A percentile compares a stretch with the other conserved stretches of the same genome.
Evolutionary conservation across 2,329 filamentous ascomycete genomes (phyloP).

Genomic region (Harringtonia lauricola): DNA sequence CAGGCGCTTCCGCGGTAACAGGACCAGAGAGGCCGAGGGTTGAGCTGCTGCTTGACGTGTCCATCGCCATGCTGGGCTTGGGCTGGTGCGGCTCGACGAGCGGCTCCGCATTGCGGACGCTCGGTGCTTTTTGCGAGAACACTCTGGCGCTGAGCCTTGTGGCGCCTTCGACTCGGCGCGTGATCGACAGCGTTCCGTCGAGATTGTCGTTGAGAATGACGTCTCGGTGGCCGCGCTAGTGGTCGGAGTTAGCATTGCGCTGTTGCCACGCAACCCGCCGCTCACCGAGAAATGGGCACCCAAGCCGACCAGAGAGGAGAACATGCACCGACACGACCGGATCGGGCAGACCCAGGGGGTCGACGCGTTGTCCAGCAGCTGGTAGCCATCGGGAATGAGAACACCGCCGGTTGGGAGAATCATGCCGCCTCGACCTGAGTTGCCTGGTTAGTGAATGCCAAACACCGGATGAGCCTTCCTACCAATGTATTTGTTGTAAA

Average conservation of each 20-base stretch:
- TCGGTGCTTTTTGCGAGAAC: constrained; percentile 1
- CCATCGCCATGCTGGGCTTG: not conserved
- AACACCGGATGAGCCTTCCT: too few species aligned
- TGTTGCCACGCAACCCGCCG: not conserved
- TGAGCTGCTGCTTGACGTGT: not conserved
- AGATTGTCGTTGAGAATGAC: constrained; percentile 7
- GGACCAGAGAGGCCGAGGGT: too few species aligned
- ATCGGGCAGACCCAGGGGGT: constrained; percentile 6
- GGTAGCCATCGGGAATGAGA: constrained; percentile 7
- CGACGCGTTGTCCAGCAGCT: not conserved
- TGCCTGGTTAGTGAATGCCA: not conserved
- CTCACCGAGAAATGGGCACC: constrained; percentile 4
- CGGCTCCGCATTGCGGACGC: not conserved
- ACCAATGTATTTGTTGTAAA: not conserved
- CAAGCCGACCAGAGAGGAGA: not conserved
- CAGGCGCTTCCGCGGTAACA: too few species aligned
- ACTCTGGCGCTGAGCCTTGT: not conserved
- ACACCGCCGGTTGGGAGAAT: not conserved
- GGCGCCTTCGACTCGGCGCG: not conserved
- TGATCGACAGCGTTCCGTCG: constrained; percentile 5
- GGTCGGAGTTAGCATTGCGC: not conserved
- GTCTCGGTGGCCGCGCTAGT: constrained; percentile 1
- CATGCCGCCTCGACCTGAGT: too few species aligned
- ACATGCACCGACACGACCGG: not conserved
- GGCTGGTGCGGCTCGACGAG: not conserved